Percentiles rank a stretch among this genome's conserved stretches.
These are phyloP conservation scores for Metschnikowia drakensbergensis DNA, from an alignment of 805 yeast species.

Conservation along the genomic window DNA sequence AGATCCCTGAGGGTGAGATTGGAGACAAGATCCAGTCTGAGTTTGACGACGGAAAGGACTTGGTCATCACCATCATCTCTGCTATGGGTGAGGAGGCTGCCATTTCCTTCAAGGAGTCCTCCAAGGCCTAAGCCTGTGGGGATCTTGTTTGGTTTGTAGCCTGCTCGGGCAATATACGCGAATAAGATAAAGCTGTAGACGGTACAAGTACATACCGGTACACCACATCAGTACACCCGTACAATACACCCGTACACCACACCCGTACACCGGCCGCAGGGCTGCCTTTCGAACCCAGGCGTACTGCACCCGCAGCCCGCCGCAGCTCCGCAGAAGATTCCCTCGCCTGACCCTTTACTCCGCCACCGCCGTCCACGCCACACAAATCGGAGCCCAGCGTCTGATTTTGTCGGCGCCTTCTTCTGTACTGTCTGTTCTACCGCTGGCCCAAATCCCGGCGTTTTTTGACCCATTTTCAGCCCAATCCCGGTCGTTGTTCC, in stretches of 20 bases:
- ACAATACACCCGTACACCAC: background rate
- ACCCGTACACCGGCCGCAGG: background rate
- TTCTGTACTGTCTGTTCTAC: background rate
- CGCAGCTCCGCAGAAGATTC: background rate
- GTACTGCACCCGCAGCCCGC: background rate
- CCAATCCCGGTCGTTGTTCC: no score
- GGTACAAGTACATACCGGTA: background rate
- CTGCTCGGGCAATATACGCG: constrained; percentile 10
- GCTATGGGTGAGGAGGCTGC: constrained; percentile 99
- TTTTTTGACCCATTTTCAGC: background rate
- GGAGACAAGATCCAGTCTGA: constrained; percentile 91
- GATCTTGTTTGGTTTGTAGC: constrained; percentile 16
- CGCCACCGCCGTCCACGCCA: background rate
- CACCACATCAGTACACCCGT: background rate
- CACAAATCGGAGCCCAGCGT: background rate
- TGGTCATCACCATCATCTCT: constrained; percentile 91
- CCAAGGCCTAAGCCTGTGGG: constrained; percentile 46
- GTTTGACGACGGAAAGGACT: constrained; percentile 97
- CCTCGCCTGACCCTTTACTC: background rate
- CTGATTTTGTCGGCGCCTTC: background rate
- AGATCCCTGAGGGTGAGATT: constrained; percentile 95
- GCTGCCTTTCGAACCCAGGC: no score
- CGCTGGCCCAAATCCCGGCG: background rate
- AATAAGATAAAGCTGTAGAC: background rate
- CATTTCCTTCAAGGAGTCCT: constrained; percentile 97